phyloP scores from a whole-genome alignment of 2,329 filamentous ascomycete genomes.

The Dothidotthia symphoricarpi region DNA sequence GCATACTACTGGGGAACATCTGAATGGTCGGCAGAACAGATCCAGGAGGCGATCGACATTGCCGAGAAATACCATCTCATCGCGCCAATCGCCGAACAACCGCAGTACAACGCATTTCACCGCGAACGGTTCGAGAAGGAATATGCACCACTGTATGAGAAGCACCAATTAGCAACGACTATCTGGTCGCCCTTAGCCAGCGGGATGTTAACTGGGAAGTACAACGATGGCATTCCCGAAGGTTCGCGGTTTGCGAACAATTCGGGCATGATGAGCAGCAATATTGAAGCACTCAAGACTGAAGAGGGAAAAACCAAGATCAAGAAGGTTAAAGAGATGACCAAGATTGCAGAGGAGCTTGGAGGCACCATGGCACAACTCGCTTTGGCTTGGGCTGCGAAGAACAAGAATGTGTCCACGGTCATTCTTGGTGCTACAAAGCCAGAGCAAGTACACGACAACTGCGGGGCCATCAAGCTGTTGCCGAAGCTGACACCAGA shows the following conservation, averaged over 20 bases:
- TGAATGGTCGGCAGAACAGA: conserved; percentile 60
- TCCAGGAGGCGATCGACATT: conserved; percentile 59
- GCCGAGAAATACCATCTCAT: conserved; percentile 63
- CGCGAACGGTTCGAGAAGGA: conserved; percentile 62
- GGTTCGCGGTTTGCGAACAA: conserved; percentile 61
- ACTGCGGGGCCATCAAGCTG: conserved; percentile 48
- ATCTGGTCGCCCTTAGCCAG: conserved; percentile 56
- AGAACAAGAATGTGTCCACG: conserved; percentile 58
- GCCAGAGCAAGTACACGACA: conserved; percentile 51
- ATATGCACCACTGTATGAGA: conserved; percentile 57
- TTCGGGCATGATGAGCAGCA: conserved; percentile 57
- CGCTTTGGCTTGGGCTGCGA: conserved; percentile 59
- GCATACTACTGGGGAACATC: conserved; percentile 57
- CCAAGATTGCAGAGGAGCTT: conserved; percentile 51
- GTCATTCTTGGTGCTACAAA: conserved; percentile 58
- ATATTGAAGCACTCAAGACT: conserved; percentile 52
- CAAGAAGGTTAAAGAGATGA: conserved; percentile 57
- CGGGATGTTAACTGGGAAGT: conserved; percentile 62
- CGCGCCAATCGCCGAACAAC: conserved; percentile 55
- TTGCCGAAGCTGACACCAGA: conserved; percentile 42
- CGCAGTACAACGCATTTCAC: conserved; percentile 63
- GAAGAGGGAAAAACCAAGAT: conserved; percentile 55
- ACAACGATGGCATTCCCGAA: conserved; percentile 62
- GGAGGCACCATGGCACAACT: conserved; percentile 52
- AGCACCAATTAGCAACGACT: conserved; percentile 58